Percentiles rank a stretch among this genome's conserved stretches.
Evolutionary conservation across 2,329 filamentous ascomycete species (phyloP).

Genomic region (Fusarium anguioides): DNA sequence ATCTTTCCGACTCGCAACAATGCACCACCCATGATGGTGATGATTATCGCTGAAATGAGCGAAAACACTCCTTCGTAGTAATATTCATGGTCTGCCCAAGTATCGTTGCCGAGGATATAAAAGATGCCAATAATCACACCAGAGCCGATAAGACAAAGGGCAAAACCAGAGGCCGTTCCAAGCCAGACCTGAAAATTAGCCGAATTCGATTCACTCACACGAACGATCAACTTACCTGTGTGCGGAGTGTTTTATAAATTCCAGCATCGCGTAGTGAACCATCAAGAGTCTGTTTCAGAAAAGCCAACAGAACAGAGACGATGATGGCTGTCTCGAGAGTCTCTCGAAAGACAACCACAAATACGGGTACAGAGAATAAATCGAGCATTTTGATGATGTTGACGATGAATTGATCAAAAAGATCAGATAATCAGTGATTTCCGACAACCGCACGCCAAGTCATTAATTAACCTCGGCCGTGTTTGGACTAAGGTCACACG

Average conservation of each 20-base stretch:
- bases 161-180: constrained; percentile 50
- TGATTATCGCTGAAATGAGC: constrained; percentile 82
- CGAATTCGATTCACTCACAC: background rate
- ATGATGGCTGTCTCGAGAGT: constrained; percentile 86
- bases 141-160: constrained; percentile 74
- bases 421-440: constrained; percentile 36
- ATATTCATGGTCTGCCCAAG: constrained; percentile 77
- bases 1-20: constrained; percentile 85
- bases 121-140: constrained; percentile 77
- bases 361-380: constrained; percentile 83
- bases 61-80: constrained; percentile 86
- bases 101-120: constrained; percentile 73
- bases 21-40: constrained; percentile 83
- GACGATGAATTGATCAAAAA: constrained; percentile 1
- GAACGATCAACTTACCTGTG: constrained; percentile 63
- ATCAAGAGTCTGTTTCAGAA: constrained; percentile 82
- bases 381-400: constrained; percentile 62
- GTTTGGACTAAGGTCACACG: constrained; percentile 31
- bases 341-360: constrained; percentile 92
- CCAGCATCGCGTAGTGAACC: constrained; percentile 69
- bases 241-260: constrained; percentile 74
- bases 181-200: constrained; percentile 64
- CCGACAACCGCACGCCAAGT: constrained; percentile 29
- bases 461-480: constrained; percentile 28
- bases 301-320: constrained; percentile 84